A percentile compares a stretch with the other conserved stretches of the same genome.
Conservation (phyloP, 1,284 basidiomycete genomes). For the Leccinum subrobustum region DNA sequence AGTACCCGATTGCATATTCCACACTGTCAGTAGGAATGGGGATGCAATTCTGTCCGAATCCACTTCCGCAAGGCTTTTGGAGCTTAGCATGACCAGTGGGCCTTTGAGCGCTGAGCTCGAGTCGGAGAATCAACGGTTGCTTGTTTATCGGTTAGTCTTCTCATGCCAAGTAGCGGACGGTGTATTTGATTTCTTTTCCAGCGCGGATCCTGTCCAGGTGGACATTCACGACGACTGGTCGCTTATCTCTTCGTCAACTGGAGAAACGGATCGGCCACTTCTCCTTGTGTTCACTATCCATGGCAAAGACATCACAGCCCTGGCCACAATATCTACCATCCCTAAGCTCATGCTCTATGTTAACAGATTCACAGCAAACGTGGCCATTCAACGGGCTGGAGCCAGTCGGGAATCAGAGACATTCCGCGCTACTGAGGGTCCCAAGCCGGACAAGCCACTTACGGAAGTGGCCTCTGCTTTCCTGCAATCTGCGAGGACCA, state of each 20-base stretch:
- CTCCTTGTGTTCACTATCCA: slow-evolving; percentile 74
- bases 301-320: slow-evolving; percentile 69
- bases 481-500: slow-evolving; percentile 68
- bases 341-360: slow-evolving; percentile 71
- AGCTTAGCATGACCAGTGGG: slow-evolving; percentile 76
- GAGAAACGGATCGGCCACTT: slow-evolving; percentile 56
- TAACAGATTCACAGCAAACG: slow-evolving; percentile 69
- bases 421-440: slow-evolving; percentile 62
- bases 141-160: slow-evolving; percentile 71
- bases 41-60: slow-evolving; percentile 32
- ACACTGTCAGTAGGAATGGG: slow-evolving; percentile 63
- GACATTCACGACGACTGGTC: slow-evolving; percentile 85
- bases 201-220: slow-evolving; percentile 76
- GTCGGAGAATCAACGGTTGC: slow-evolving; percentile 74
- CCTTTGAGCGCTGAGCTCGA: slow-evolving; percentile 66
- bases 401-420: slow-evolving; percentile 71
- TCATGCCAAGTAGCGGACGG: not conserved
- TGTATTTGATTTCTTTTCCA: slow-evolving; percentile 30
- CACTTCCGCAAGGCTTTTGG: slow-evolving; percentile 56
- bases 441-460: slow-evolving; percentile 73
- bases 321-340: slow-evolving; percentile 72
- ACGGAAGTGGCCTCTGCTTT: slow-evolving; percentile 84
- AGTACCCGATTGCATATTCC: slow-evolving; percentile 75
- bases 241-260: slow-evolving; percentile 39
- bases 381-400: slow-evolving; percentile 71